Conservation (phyloP, 495 filamentous ascomycete genomes). For the Aspergillus bridgeri region DNA sequence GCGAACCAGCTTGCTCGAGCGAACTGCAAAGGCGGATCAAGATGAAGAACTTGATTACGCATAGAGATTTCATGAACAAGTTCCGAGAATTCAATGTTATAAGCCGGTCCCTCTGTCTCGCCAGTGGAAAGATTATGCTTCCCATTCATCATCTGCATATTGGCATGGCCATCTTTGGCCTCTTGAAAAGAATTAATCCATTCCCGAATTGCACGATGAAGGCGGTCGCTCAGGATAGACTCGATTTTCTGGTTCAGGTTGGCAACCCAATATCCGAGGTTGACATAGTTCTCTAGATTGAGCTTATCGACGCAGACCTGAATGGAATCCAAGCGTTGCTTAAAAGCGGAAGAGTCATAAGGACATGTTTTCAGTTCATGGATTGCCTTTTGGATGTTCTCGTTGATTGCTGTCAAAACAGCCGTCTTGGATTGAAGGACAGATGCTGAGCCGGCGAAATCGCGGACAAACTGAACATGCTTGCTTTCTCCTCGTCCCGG, state of each 20-base stretch:
- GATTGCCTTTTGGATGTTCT: conserved; percentile 78
- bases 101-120: conserved; percentile 47
- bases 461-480: conserved; percentile 92
- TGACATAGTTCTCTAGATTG: conserved; percentile 91
- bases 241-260: conserved; percentile 83
- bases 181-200: conserved; percentile 83
- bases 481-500: conserved; percentile 71
- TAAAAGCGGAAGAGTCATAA: conserved; percentile 73
- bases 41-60: conserved; percentile 92
- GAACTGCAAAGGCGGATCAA: conserved; percentile 89
- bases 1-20: conserved; percentile 91
- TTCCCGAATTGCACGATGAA: conserved; percentile 72
- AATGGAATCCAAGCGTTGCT: conserved; percentile 73
- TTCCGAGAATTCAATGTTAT: conserved; percentile 49
- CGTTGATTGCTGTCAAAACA: conserved; percentile 71
- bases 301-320: conserved; percentile 91
- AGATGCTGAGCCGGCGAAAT: conserved; percentile 82
- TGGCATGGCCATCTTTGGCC: conserved; percentile 43
- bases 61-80: conserved; percentile 90
- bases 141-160: conserved; percentile 15
- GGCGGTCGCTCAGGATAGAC: conserved; percentile 65
- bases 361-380: conserved; percentile 80
- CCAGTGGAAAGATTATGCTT: conserved; percentile 35
- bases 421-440: conserved; percentile 81
- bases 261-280: conserved; percentile 82